Conservation (phyloP, 1,284 basidiomycete genomes). For the Microbotryum violaceum region DNA sequence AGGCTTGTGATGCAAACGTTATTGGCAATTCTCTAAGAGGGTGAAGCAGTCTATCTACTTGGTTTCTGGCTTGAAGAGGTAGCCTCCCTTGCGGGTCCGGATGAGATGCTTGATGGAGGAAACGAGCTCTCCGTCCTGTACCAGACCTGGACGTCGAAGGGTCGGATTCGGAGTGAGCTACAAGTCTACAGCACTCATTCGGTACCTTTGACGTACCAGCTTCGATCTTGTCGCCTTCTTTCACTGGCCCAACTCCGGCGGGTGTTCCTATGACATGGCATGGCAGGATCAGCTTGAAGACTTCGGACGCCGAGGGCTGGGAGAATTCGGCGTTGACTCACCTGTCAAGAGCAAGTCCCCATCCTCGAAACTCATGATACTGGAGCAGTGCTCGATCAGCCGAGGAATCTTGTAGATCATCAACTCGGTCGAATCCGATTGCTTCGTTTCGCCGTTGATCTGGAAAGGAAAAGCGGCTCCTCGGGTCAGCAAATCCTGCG, state of each 20-base stretch:
- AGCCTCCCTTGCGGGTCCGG: constrained; percentile 53
- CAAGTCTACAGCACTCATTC: constrained; percentile 52
- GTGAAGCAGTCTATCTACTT: background rate
- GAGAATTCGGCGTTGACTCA: constrained; percentile 1
- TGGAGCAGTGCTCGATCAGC: constrained; percentile 84
- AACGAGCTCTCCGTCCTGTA: constrained; percentile 52
- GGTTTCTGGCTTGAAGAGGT: constrained; percentile 48
- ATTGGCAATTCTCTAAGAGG: too few species aligned
- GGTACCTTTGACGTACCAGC: constrained; percentile 58
- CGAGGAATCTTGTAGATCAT: constrained; percentile 87
- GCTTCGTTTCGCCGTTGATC: constrained; percentile 76
- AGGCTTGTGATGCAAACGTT: too few species aligned
- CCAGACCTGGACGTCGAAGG: background rate
- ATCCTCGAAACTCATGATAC: constrained; percentile 91
- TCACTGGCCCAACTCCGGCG: constrained; percentile 73
- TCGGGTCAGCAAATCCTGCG: background rate
- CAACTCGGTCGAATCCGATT: constrained; percentile 73
- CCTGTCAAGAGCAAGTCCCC: constrained; percentile 44
- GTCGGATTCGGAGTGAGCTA: constrained; percentile 36
- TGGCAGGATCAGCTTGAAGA: too few species aligned
- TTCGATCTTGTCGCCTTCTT: constrained; percentile 67
- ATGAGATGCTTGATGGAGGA: constrained; percentile 49
- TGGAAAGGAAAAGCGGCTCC: constrained; percentile 35
- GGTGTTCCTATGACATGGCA: constrained; percentile 56
- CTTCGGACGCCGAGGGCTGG: background rate